These are phyloP conservation scores for Colletotrichum spaethianum DNA, from an alignment of 2,329 filamentous ascomycete species.

Conservation along the genomic window DNA sequence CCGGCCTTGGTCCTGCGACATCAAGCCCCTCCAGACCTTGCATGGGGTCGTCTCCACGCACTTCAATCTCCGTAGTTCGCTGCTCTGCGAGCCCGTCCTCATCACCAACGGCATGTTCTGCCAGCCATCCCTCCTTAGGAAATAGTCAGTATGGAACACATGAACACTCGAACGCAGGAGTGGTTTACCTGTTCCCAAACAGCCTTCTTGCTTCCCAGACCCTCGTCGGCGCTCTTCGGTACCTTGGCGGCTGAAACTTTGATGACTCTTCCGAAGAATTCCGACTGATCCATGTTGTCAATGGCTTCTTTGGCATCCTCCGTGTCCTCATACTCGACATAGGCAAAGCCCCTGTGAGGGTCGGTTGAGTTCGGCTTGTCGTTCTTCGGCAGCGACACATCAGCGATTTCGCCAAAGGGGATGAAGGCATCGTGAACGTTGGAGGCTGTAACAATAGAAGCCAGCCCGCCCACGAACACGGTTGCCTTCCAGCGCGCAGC, in stretches of 20 bases:
- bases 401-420: conserved; percentile 95
- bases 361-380: conserved; percentile 85
- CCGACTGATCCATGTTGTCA: conserved; percentile 98
- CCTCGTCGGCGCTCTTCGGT: conserved; percentile 89
- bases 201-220: conserved; percentile 91
- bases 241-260: conserved; percentile 94
- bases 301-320: conserved; percentile 94
- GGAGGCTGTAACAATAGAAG: conserved; percentile 80
- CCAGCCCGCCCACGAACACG: conserved; percentile 91
- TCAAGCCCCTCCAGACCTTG: conserved; percentile 94
- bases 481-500: conserved; percentile 89
- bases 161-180: neutral
- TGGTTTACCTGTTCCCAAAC: conserved; percentile 93
- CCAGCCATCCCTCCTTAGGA: conserved; percentile 89
- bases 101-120: conserved; percentile 87
- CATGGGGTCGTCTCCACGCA: conserved; percentile 86
- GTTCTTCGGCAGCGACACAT: conserved; percentile 90
- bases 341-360: conserved; percentile 92
- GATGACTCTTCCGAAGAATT: conserved; percentile 92
- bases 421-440: conserved; percentile 93
- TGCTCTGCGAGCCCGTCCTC: conserved; percentile 78
- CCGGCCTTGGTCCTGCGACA: conserved; percentile 90
- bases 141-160: neutral
- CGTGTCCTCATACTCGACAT: conserved; percentile 91
- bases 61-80: conserved; percentile 65